Evolutionary conservation across 306 rosid genomes (phyloP).

Genomic region (Arachis hypogaea): DNA sequence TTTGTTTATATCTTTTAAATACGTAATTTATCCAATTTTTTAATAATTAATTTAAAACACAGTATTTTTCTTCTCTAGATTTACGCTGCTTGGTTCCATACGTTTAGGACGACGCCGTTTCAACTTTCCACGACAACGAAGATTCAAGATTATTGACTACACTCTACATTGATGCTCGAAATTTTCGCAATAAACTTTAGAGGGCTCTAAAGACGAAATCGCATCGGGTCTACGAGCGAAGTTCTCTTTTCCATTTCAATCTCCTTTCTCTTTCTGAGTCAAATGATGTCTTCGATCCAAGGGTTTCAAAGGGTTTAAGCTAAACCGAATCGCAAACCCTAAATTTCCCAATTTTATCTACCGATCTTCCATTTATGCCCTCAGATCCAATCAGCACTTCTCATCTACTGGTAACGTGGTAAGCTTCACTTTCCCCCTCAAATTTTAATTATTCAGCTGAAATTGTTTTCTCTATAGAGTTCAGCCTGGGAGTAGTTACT

Average conservation of each 20-base stretch:
- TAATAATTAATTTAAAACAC: no score
- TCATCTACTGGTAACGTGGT: slow-evolving; percentile 31
- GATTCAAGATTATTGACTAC: neutral
- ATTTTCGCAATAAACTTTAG: slow-evolving; percentile 4
- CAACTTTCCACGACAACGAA: neutral
- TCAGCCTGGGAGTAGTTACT: neutral
- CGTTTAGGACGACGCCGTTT: slow-evolving; percentile 26
- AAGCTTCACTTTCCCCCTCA: neutral
- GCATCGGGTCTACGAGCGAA: slow-evolving; percentile 27
- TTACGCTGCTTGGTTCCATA: neutral
- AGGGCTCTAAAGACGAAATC: slow-evolving; percentile 40
- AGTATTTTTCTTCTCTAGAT: no score
- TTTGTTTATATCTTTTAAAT: no score
- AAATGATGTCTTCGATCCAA: slow-evolving; percentile 27
- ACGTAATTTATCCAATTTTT: no score
- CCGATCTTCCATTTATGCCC: slow-evolving; percentile 3
- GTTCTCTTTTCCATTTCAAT: slow-evolving; percentile 24
- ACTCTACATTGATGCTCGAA: no score
- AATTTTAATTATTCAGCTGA: neutral
- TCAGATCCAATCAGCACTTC: slow-evolving; percentile 40
- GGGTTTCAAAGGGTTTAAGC: slow-evolving; percentile 44
- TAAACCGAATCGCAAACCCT: slow-evolving; percentile 35
- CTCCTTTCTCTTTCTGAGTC: slow-evolving; percentile 5
- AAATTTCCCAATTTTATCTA: slow-evolving; percentile 15
- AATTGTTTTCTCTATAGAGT: neutral